A percentile compares a stretch with the other conserved stretches of the same genome.
Evolutionary conservation across 176 grass and related monocot species (phyloP).

Genomic region (Paspalum vaginatum): DNA sequence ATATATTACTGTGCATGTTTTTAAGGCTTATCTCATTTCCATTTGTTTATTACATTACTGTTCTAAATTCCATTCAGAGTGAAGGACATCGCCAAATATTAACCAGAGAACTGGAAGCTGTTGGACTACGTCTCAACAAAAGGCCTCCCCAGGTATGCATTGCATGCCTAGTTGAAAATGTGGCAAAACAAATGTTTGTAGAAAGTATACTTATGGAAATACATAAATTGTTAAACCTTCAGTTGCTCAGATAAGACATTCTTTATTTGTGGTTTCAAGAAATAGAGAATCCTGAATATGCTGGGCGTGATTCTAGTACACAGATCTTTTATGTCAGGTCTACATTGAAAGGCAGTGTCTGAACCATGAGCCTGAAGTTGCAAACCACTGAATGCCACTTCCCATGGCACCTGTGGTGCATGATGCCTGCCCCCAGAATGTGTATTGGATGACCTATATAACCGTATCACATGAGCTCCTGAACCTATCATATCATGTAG

Average conservation of each 20-base stretch:
- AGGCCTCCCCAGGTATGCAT: slow-evolving; percentile 91
- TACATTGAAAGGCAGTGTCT: slow-evolving; percentile 1
- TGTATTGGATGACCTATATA: neutral
- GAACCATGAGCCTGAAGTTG: neutral
- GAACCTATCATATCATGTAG: neutral
- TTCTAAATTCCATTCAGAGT: slow-evolving; percentile 68
- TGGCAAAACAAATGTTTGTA: slow-evolving; percentile 1
- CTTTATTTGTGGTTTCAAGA: slow-evolving; percentile 13
- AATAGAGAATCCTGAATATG: neutral
- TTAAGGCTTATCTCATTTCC: slow-evolving; percentile 9
- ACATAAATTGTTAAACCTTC: neutral
- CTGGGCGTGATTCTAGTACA: neutral
- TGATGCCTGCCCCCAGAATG: neutral
- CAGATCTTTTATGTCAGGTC: neutral
- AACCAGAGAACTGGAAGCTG: slow-evolving; percentile 94
- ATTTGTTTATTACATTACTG: slow-evolving; percentile 28
- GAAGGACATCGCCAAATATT: slow-evolving; percentile 98
- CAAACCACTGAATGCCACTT: neutral
- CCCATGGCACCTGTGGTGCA: neutral
- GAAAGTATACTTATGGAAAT: neutral
- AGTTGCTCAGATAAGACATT: neutral
- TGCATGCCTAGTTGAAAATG: slow-evolving; percentile 18
- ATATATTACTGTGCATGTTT: slow-evolving; percentile 29
- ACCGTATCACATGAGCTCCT: neutral
- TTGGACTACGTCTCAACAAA: slow-evolving; percentile 96